Evolutionary conservation across 2,329 filamentous ascomycete genomes (phyloP), one percentile per base, ranked within the genome.

Genomic region (Alternaria brassicicola): DNA sequence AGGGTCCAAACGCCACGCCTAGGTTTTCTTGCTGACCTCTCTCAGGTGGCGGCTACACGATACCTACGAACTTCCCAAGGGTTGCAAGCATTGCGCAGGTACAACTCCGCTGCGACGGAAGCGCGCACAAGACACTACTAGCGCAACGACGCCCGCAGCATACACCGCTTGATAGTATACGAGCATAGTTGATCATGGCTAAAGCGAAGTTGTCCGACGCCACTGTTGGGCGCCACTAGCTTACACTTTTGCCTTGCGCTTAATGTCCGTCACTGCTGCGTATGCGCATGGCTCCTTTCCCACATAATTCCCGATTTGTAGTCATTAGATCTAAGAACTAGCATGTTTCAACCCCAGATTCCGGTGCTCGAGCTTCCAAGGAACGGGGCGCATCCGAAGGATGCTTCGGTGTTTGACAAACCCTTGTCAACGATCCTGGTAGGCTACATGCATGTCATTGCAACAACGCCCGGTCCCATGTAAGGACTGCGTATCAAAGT

Each of bases 391-490:
- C 28, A 36, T 42, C 52, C 48, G 49, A 46, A 43, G 38, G 52
- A 53, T 42, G 56, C 51, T 46, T 50, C 39, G 23, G 17, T 61
- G 38, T 62, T 28, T 46, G 36, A 55, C 51, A 52, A 39, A 64
- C 51, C 56, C 59, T 58, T 64, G 62, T 60, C 43, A 19, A 52
- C 26, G 31, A 62, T 39, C 62, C 62, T 52, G 42, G 59, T 59
- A 38, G 19, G 38, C 19, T 43, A 42, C 51, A 55, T 48, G 43
- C 43, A 55, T 39, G 52, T 39, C 56, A 60, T 60, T 54, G 23
- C n/a, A 43, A 57, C 55, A 35, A 55, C 55, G 54, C 30, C n/a
- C 30, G 13, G 43, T 17, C 31, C 33, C 8, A 25, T 19, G 8
- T 28, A 25, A 4, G 10, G 6, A 21, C n/a, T 8, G n/a, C 6